These are phyloP conservation scores for Leccinum barrowsii DNA, from an alignment of 768 basidiomycete genomes.

Conservation along the genomic window DNA sequence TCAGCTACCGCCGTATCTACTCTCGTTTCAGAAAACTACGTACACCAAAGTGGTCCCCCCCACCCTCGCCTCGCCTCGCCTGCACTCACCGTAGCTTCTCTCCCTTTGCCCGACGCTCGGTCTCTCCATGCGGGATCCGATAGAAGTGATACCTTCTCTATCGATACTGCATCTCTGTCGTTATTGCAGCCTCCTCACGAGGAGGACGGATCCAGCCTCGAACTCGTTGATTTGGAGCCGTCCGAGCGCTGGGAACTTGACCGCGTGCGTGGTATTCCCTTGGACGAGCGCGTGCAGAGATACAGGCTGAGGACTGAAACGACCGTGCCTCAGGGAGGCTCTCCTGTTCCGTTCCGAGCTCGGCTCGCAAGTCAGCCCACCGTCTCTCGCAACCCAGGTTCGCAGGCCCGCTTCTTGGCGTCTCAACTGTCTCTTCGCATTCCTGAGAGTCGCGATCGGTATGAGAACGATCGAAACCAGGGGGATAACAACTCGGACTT, in stretches of 20 bases:
- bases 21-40: slow-evolving; percentile 40
- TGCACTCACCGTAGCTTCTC: slow-evolving; percentile 23
- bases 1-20: slow-evolving; percentile 43
- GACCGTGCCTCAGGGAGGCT: slow-evolving; percentile 11
- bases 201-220: slow-evolving; percentile 49
- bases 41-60: slow-evolving; percentile 26
- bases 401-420: slow-evolving; percentile 32
- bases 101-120: slow-evolving; percentile 13
- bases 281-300: slow-evolving; percentile 40
- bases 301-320: slow-evolving; percentile 34
- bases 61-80: slow-evolving; percentile 25
- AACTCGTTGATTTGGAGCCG: slow-evolving; percentile 49
- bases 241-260: slow-evolving; percentile 44
- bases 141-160: slow-evolving; percentile 22
- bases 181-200: slow-evolving; percentile 28
- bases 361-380: slow-evolving; percentile 29
- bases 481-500: slow-evolving; percentile 28
- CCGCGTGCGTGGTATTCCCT: slow-evolving; percentile 38
- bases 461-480: slow-evolving; percentile 30
- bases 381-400: slow-evolving; percentile 22
- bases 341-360: slow-evolving; percentile 28
- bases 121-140: slow-evolving; percentile 17
- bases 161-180: slow-evolving; percentile 17
- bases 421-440: slow-evolving; percentile 33
- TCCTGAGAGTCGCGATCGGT: slow-evolving; percentile 31